A percentile compares a stretch with the other conserved stretches of the same genome.
Evolutionary conservation across 148 eudicot genomes (phyloP).

Genomic region (Arbutus unedo): DNA sequence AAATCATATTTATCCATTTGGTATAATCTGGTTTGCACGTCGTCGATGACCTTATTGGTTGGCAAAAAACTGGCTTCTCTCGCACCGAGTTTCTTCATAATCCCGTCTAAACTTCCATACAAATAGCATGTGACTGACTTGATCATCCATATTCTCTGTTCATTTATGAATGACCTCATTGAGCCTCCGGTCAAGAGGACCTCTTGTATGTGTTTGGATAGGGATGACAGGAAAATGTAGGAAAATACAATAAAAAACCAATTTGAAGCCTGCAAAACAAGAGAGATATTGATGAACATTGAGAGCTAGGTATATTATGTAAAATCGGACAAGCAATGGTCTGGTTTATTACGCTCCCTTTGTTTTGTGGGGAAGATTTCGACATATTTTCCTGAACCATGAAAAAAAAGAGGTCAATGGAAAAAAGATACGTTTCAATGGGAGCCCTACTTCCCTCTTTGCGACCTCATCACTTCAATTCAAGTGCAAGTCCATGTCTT

Average conservation of each 20-base stretch:
- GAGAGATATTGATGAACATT: neutral
- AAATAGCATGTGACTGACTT: conserved; percentile 32
- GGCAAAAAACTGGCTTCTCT: conserved; percentile 41
- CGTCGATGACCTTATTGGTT: conserved; percentile 62
- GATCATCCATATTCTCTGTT: conserved; percentile 46
- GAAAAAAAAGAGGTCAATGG: neutral
- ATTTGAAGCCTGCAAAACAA: conserved; percentile 38
- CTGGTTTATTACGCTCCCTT: neutral
- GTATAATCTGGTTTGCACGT: too few species aligned
- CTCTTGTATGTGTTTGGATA: conserved; percentile 31
- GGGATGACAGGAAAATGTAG: conserved; percentile 40
- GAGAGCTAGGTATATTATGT: neutral
- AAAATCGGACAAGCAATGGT: neutral
- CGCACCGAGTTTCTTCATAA: conserved; percentile 43
- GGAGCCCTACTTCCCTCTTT: too few species aligned
- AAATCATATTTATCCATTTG: too few species aligned
- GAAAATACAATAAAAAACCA: conserved; percentile 38
- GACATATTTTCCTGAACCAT: neutral
- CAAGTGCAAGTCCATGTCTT: too few species aligned
- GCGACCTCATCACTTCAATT: too few species aligned
- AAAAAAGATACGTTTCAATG: neutral
- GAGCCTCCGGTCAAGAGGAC: conserved; percentile 27
- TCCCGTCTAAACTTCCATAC: conserved; percentile 42
- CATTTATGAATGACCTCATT: conserved; percentile 36
- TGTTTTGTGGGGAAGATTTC: neutral